phyloP scores from a whole-genome alignment of 176 grass and related monocot species.

The Puccinellia tenuiflora region DNA sequence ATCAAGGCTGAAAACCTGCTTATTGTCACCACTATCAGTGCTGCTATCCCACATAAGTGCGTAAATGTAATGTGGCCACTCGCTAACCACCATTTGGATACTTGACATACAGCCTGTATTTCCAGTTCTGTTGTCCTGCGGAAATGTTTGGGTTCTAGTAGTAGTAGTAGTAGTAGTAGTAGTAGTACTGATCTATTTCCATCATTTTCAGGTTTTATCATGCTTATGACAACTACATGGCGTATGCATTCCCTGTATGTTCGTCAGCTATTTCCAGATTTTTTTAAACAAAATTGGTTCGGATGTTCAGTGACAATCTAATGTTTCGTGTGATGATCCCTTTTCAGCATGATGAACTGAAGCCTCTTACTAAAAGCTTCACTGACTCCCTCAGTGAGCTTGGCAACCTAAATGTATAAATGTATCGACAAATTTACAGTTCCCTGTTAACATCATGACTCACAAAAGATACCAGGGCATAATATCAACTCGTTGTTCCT shows the following conservation, averaged over 20 bases:
- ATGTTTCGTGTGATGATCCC: constrained; percentile 20
- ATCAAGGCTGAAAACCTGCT: not conserved
- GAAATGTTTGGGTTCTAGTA: not conserved
- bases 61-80: not conserved
- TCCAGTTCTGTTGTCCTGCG: not conserved
- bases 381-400: constrained; percentile 94
- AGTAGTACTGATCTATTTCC: constrained; percentile 20
- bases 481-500: constrained; percentile 19
- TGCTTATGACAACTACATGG: constrained; percentile 99
- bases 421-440: constrained; percentile 42
- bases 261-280: constrained; percentile 1
- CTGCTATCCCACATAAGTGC: not conserved
- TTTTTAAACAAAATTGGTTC: not conserved
- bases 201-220: constrained; percentile 89
- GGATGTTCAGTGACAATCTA: constrained; percentile 11
- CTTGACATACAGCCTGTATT: not conserved
- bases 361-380: constrained; percentile 83
- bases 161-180: not conserved
- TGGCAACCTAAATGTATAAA: constrained; percentile 93
- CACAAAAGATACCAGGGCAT: not conserved
- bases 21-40: not conserved
- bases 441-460: constrained; percentile 19
- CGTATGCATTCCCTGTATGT: constrained; percentile 87
- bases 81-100: not conserved
- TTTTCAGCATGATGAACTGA: constrained; percentile 95